These are phyloP conservation scores for Neonothopanus nambi DNA, from an alignment of 1,284 basidiomycete genomes.

Conservation along the genomic window DNA sequence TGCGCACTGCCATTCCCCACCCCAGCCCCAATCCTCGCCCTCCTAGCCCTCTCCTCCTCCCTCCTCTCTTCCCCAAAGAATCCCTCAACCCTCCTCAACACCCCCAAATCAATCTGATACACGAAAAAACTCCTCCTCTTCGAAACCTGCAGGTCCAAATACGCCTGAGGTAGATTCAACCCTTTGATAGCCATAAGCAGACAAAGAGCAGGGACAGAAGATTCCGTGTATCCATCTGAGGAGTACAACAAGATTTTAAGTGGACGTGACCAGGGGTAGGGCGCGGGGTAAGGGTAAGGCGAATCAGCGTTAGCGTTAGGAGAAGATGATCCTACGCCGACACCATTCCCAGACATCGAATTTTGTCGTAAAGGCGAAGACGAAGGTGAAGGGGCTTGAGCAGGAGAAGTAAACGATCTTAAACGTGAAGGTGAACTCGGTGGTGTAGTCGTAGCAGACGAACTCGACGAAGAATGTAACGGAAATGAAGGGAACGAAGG, in stretches of 20 bases:
- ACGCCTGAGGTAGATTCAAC: constrained; percentile 83
- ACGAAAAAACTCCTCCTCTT: constrained; percentile 88
- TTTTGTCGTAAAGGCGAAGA: constrained; percentile 1
- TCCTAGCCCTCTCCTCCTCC: constrained; percentile 26
- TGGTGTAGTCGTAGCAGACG: constrained; percentile 18
- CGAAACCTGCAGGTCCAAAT: constrained; percentile 79
- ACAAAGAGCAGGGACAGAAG: constrained; percentile 83
- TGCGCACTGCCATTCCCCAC: constrained; percentile 18
- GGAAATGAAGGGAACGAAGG: constrained; percentile 33
- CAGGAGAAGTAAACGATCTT: constrained; percentile 18
- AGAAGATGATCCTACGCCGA: constrained; percentile 12
- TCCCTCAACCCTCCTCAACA: constrained; percentile 78
- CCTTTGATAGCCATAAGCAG: constrained; percentile 84
- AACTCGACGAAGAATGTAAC: constrained; percentile 25
- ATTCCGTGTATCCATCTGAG: constrained; percentile 89
- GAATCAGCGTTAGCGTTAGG: constrained; percentile 23
- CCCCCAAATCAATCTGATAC: constrained; percentile 77
- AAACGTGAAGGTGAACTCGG: constrained; percentile 11
- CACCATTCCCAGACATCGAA: no score
- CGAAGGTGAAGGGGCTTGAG: constrained; percentile 20
- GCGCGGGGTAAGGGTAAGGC: constrained; percentile 20
- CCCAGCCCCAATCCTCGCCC: neutral
- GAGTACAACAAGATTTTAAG: constrained; percentile 74
- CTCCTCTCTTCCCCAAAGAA: constrained; percentile 49
- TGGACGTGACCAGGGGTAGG: constrained; percentile 39